A percentile compares a stretch with the other conserved stretches of the same genome.
These are phyloP conservation scores for Mycena galericulata DNA, from an alignment of 768 basidiomycete genomes.

Conservation along the genomic window DNA sequence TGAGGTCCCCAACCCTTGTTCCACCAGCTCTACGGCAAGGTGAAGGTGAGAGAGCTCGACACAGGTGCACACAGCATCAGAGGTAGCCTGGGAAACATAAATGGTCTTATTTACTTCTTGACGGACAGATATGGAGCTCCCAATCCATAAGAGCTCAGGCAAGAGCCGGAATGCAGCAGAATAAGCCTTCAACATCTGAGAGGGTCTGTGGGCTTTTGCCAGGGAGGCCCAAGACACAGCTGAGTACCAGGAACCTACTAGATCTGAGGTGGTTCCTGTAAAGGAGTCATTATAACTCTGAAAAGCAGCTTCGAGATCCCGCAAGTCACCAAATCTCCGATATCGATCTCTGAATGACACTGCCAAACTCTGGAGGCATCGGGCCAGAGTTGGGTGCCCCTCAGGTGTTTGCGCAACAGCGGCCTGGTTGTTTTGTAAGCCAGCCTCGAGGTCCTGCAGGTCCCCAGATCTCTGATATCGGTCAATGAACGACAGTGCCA, in stretches of 20 bases:
- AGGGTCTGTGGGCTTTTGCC: background rate
- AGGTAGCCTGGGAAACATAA: background rate
- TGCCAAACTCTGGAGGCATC: background rate
- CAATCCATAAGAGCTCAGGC: background rate
- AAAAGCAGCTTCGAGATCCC: background rate
- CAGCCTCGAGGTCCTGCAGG: background rate
- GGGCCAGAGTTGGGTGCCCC: background rate
- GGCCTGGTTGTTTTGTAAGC: background rate
- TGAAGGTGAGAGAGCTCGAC: background rate
- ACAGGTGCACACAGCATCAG: background rate
- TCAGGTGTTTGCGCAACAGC: background rate
- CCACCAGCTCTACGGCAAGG: background rate
- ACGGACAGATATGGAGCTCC: background rate
- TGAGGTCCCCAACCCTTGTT: background rate
- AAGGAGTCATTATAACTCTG: no score
- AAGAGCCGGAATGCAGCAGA: background rate
- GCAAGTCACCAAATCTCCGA: no score
- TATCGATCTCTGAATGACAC: no score
- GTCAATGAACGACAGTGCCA: background rate
- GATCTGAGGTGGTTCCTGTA: background rate
- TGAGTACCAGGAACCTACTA: background rate
- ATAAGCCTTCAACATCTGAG: background rate
- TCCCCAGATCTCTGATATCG: background rate
- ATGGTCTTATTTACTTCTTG: background rate
- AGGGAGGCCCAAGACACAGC: background rate